Conservation (phyloP, 805 yeast genomes). For the Pichia rugopelliculosa region DNA sequence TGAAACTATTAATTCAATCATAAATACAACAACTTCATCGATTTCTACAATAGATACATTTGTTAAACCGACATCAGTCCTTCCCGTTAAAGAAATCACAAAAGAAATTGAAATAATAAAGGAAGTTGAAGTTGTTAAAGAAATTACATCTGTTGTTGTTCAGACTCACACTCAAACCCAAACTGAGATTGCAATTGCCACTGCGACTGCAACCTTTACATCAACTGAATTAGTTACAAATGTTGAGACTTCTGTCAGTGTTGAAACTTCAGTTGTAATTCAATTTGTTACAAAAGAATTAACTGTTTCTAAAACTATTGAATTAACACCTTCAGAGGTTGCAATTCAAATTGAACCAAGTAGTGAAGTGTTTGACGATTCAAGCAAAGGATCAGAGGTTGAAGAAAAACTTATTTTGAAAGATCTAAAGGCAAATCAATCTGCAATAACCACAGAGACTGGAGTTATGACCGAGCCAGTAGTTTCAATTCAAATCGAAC, state of each 20-base stretch:
- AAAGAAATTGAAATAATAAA: conserved; percentile 5
- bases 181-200: conserved; percentile 8
- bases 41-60: background rate
- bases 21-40: background rate
- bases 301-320: background rate
- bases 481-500: conserved; percentile 5
- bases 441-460: background rate
- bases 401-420: background rate
- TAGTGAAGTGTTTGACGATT: background rate
- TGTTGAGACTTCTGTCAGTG: conserved; percentile 3
- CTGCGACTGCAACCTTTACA: conserved; percentile 8
- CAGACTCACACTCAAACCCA: conserved; percentile 6
- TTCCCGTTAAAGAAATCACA: conserved; percentile 1
- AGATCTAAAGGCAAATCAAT: background rate
- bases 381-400: background rate
- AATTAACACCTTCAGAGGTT: background rate
- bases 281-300: conserved; percentile 1
- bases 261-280: conserved; percentile 1
- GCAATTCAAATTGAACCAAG: background rate
- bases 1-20: background rate
- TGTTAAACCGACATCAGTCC: background rate
- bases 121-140: conserved; percentile 4
- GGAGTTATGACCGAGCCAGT: background rate
- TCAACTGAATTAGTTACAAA: conserved; percentile 8
- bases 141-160: conserved; percentile 5